phyloP scores from a whole-genome alignment of 345 rosid species.

The Hypericum perforatum region DNA sequence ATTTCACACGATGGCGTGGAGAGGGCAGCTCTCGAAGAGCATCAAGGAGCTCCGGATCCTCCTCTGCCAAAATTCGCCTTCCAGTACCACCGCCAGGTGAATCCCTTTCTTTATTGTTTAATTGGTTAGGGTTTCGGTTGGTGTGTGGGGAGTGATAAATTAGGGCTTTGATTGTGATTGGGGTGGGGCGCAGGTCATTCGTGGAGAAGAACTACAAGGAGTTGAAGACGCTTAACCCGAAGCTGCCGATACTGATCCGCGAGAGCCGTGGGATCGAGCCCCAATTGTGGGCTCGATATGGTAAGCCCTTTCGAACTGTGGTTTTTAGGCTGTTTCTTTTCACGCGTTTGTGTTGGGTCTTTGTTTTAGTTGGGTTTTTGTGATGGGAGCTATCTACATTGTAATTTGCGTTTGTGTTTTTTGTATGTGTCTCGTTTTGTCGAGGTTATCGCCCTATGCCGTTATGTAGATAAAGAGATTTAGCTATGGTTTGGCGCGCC shows the following conservation, averaged over 20 bases:
- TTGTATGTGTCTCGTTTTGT: too few relatives aligned
- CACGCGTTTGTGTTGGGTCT: too few relatives aligned
- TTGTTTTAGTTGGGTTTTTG: too few relatives aligned
- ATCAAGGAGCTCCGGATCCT: constrained; percentile 26
- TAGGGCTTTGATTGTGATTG: too few relatives aligned
- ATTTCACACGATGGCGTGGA: constrained; percentile 20
- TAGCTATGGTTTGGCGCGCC: too few relatives aligned
- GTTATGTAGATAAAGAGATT: too few relatives aligned
- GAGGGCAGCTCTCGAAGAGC: constrained; percentile 20
- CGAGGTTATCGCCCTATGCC: too few relatives aligned
- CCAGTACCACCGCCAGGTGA: constrained; percentile 21
- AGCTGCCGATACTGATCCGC: constrained; percentile 74
- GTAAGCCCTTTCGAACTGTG: constrained; percentile 18
- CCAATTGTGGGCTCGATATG: constrained; percentile 95
- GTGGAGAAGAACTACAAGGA: constrained; percentile 82
- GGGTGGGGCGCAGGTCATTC: constrained; percentile 44
- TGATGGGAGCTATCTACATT: too few relatives aligned
- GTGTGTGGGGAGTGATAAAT: too few relatives aligned
- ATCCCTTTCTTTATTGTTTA: background rate
- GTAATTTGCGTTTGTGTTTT: too few relatives aligned
- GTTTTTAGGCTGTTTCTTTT: background rate
- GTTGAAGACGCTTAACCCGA: constrained; percentile 79
- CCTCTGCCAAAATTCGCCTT: constrained; percentile 23
- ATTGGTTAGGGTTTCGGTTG: too few relatives aligned
- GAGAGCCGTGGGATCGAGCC: constrained; percentile 76